Conservation (phyloP, 495 filamentous ascomycete species). For the Neurospora sp. region DNA sequence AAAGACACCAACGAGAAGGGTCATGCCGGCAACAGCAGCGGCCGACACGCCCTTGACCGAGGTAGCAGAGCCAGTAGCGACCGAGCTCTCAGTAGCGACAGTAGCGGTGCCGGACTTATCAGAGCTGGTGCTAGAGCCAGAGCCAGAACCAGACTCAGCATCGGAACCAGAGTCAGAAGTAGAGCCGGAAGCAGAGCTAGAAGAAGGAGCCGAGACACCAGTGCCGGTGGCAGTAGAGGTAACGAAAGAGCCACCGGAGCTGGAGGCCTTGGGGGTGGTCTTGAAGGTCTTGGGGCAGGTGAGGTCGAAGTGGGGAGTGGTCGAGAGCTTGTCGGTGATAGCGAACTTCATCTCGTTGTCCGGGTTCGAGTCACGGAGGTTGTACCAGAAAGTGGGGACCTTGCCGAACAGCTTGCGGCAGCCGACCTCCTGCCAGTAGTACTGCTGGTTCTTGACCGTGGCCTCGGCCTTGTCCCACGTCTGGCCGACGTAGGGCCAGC, state of each 20-base stretch:
- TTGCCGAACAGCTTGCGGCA: slow-evolving; percentile 56
- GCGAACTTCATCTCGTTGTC: slow-evolving; percentile 35
- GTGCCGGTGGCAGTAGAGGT: slow-evolving; percentile 13
- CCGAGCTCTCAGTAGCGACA: not conserved
- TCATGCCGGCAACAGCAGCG: slow-evolving; percentile 8
- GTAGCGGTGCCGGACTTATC: slow-evolving; percentile 2
- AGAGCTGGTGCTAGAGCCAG: slow-evolving; percentile 7
- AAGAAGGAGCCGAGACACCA: slow-evolving; percentile 8
- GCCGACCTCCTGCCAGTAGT: slow-evolving; percentile 62
- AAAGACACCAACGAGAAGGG: slow-evolving; percentile 15
- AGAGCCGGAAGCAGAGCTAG: not conserved
- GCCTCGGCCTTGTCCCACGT: slow-evolving; percentile 47
- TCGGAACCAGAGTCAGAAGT: slow-evolving; percentile 5
- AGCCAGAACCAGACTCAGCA: slow-evolving; percentile 1
- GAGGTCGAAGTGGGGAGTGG: slow-evolving; percentile 49
- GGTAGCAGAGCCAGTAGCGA: slow-evolving; percentile 1
- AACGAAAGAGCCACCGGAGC: not conserved
- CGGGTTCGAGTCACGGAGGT: slow-evolving; percentile 36
- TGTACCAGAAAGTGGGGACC: slow-evolving; percentile 57
- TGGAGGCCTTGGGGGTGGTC: slow-evolving; percentile 10
- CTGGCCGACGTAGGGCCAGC: slow-evolving; percentile 36
- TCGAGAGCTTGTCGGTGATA: slow-evolving; percentile 40
- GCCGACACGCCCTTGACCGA: slow-evolving; percentile 10
- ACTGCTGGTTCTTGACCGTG: slow-evolving; percentile 52
- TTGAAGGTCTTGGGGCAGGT: slow-evolving; percentile 39